Conservation (phyloP, 2,329 filamentous ascomycete species). For the Sporothrix inflata region DNA sequence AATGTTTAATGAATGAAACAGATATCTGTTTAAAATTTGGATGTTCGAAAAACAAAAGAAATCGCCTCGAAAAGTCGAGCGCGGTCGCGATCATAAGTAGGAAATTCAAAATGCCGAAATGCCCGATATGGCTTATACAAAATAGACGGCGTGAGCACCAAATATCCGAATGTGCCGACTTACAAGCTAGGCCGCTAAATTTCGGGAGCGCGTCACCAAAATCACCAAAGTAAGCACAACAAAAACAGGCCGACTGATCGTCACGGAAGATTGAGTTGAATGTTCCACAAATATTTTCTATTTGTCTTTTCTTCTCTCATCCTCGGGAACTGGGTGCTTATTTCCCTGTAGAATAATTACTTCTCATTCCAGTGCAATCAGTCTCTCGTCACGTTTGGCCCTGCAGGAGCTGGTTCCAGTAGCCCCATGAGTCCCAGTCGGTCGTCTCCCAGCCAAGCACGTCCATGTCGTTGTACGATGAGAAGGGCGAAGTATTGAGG, state of each 20-base stretch:
- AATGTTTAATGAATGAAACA: background rate
- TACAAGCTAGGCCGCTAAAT: background rate
- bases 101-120: background rate
- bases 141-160: background rate
- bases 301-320: background rate
- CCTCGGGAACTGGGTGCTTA: background rate
- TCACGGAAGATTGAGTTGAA: constrained; percentile 3
- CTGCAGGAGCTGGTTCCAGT: constrained; percentile 31
- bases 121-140: background rate
- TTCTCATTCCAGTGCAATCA: background rate
- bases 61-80: background rate
- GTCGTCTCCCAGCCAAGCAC: constrained; percentile 30
- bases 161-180: constrained; percentile 10
- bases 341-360: no score
- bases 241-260: background rate
- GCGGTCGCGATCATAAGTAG: constrained; percentile 6
- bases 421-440: constrained; percentile 33
- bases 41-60: background rate
- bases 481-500: background rate
- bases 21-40: background rate
- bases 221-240: background rate
- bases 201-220: background rate
- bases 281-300: background rate
- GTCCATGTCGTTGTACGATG: constrained; percentile 24
- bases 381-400: background rate